Base-by-base conservation (phyloP, 139 green algal species). In the Deuterostichococcus epilithicus region DNA sequence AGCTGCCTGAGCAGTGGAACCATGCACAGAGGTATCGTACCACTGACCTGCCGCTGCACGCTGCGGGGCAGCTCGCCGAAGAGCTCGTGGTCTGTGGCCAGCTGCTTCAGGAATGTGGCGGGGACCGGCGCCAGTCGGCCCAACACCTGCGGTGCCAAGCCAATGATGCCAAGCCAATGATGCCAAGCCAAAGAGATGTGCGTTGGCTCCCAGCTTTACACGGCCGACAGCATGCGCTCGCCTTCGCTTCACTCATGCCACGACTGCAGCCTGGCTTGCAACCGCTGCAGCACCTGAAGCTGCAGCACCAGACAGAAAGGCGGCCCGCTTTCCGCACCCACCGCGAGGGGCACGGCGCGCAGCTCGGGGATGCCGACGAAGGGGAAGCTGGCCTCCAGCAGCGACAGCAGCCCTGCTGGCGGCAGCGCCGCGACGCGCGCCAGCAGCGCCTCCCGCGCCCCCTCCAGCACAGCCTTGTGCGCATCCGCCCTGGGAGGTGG, bases 31-130 rank as follows among this genome's bases (percentile, higher is more conserved):
- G n/a, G n/a, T n/a, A n/a, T n/a, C n/a, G n/a, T n/a, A n/a, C n/a
- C n/a, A n/a, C n/a, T n/a, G 76, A 91, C 89, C 85, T 94, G 89
- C 5, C 88, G 81, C 86, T 94, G 86, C 52, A 96, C 90, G 18
- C 82, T 75, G 10, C 73, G 47, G 8, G 91, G 89, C 70, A 94
- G 87, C 35, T 91, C 85, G 45, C 84, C 85, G 76, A 95, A 95
- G 37, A 96, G 79, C 60, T 92, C 86, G 32, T 80, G 76, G 81
- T 95, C 91, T 1, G 80, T 79, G 0, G 89, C 85, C 39, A 97
- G 86, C 91, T 95, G 89, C 83, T 93, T 94, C 37, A 97, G 83
- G 65, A 92, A 94, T 28, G 80, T 83, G 42, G 85, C 79, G 0
- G 92, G 92, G 45, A 96, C 90, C 30, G 85, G 82, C n/a, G 79